Conservation (phyloP, 495 filamentous ascomycete species). For the Penicillium egyptiacum region DNA sequence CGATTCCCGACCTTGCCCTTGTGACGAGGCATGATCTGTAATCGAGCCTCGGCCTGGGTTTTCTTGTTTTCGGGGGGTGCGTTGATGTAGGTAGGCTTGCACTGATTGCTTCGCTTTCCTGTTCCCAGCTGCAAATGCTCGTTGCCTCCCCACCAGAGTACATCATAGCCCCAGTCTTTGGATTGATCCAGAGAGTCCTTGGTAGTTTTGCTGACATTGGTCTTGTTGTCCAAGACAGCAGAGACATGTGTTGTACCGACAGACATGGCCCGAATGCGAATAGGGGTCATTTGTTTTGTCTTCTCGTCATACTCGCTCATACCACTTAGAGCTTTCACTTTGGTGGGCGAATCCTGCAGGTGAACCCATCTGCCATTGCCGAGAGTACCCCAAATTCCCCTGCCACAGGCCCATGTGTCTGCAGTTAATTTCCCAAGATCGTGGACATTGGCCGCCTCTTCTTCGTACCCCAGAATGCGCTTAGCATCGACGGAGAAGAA, state of each 20-base stretch:
- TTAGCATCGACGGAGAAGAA: slow-evolving; percentile 84
- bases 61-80: slow-evolving; percentile 60
- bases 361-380: slow-evolving; percentile 92
- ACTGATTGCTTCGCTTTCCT: slow-evolving; percentile 78
- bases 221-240: slow-evolving; percentile 78
- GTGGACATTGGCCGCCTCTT: slow-evolving; percentile 39
- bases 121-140: slow-evolving; percentile 92
- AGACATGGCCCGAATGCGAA: slow-evolving; percentile 67
- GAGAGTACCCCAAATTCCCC: slow-evolving; percentile 78
- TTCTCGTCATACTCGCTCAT: slow-evolving; percentile 84
- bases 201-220: slow-evolving; percentile 55
- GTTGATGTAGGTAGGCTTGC: slow-evolving; percentile 72
- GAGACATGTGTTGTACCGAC: slow-evolving; percentile 77
- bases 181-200: slow-evolving; percentile 46
- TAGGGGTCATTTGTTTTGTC: slow-evolving; percentile 65
- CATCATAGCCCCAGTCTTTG: slow-evolving; percentile 78
- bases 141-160: slow-evolving; percentile 91
- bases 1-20: slow-evolving; percentile 64
- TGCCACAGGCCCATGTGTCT: slow-evolving; percentile 84
- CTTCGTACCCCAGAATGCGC: slow-evolving; percentile 47
- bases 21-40: slow-evolving; percentile 81
- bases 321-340: slow-evolving; percentile 79
- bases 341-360: slow-evolving; percentile 71
- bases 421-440: slow-evolving; percentile 57
- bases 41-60: slow-evolving; percentile 63